phyloP scores from a whole-genome alignment of 2,329 filamentous ascomycete genomes.

The Clarireedia hainanense region DNA sequence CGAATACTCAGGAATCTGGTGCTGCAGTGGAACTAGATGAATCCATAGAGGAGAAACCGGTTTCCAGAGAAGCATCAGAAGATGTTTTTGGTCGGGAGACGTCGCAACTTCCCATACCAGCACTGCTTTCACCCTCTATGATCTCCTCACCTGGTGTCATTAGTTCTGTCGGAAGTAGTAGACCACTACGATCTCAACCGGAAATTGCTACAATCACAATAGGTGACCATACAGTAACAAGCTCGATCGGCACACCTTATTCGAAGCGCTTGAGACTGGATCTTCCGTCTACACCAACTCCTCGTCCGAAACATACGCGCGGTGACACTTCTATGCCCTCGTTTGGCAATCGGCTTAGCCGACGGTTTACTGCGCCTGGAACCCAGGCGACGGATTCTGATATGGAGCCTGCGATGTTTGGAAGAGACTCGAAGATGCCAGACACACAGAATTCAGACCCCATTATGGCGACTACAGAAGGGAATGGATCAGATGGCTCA shows the following conservation, averaged over 20 bases:
- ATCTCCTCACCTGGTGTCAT: conserved; percentile 19
- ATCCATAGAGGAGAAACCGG: conserved; percentile 19
- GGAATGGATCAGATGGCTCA: conserved; percentile 6
- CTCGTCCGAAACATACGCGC: conserved; percentile 1
- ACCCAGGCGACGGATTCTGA: conserved; percentile 8
- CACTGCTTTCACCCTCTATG: conserved; percentile 20
- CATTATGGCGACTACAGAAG: conserved; percentile 14
- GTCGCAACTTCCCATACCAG: conserved; percentile 18
- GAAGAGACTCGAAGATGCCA: conserved; percentile 25
- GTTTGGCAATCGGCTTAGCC: conserved; percentile 26
- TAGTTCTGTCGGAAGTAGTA: conserved; percentile 19
- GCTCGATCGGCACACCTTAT: conserved; percentile 24
- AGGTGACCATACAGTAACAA: conserved; percentile 27
- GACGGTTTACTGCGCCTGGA: conserved; percentile 26
- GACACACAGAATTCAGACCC: conserved; percentile 11
- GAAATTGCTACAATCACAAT: conserved; percentile 30
- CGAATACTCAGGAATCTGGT: conserved; percentile 14
- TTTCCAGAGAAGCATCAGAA: conserved; percentile 6
- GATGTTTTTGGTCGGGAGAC: background rate
- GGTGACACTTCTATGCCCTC: conserved; percentile 14
- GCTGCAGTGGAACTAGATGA: conserved; percentile 15
- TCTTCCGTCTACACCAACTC: conserved; percentile 1
- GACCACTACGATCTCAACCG: conserved; percentile 14
- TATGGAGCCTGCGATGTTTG: conserved; percentile 12
- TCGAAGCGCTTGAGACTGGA: conserved; percentile 20